A percentile compares a stretch with the other conserved stretches of the same genome.
Evolutionary conservation across 352 stramenopile genomes (phyloP).

Genomic region (Phytophthora nicotianae): DNA sequence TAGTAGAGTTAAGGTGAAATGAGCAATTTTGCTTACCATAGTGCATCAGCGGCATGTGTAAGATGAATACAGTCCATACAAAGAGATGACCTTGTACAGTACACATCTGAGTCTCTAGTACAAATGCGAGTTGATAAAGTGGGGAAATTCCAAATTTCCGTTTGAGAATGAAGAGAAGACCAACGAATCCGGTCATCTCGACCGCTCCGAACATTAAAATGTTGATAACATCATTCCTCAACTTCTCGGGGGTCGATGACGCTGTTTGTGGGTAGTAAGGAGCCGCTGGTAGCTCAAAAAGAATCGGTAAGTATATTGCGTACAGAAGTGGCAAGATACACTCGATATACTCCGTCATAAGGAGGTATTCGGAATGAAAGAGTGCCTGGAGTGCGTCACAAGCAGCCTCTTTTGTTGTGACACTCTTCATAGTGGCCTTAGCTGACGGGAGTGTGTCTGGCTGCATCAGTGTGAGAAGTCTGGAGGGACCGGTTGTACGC

Average conservation of each 20-base stretch:
- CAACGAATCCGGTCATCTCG: slow-evolving; percentile 23
- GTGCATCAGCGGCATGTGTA: slow-evolving; percentile 27
- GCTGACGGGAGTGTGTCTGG: background rate
- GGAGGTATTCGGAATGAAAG: slow-evolving; percentile 37
- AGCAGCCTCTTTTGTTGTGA: slow-evolving; percentile 3
- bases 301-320: slow-evolving; percentile 22
- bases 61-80: slow-evolving; percentile 27
- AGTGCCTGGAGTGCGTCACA: slow-evolving; percentile 24
- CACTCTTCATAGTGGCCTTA: background rate
- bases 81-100: slow-evolving; percentile 25
- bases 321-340: slow-evolving; percentile 35
- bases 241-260: slow-evolving; percentile 10
- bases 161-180: slow-evolving; percentile 19
- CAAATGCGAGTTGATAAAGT: slow-evolving; percentile 29
- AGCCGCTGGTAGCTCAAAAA: slow-evolving; percentile 32
- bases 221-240: slow-evolving; percentile 14
- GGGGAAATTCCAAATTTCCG: slow-evolving; percentile 29
- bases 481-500: background rate
- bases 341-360: slow-evolving; percentile 39
- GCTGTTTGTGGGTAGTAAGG: slow-evolving; percentile 32
- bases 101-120: slow-evolving; percentile 21
- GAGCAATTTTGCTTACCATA: slow-evolving; percentile 18
- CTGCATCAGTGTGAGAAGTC: slow-evolving; percentile 7
- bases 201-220: slow-evolving; percentile 24
- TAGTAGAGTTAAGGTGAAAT: background rate